Evolutionary conservation across 495 filamentous ascomycete species (phyloP).

Genomic region (Neurospora sp.): DNA sequence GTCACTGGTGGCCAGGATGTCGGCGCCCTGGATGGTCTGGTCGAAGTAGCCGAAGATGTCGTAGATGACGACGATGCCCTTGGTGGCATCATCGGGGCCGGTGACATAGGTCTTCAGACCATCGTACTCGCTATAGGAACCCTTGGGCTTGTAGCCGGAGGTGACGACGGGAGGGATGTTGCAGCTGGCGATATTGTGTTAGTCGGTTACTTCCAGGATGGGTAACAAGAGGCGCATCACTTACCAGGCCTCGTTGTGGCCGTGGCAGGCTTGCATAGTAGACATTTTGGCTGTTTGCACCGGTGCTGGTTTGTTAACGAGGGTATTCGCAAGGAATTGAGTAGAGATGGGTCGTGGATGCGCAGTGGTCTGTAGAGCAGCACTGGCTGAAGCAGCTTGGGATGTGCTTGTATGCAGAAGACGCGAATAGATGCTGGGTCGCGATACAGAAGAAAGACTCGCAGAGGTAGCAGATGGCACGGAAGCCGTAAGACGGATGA

Average conservation of each 20-base stretch:
- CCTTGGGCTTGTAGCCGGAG: constrained; percentile 54
- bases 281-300: constrained; percentile 33
- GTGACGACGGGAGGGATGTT: constrained; percentile 58
- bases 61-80: constrained; percentile 52
- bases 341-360: neutral
- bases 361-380: neutral
- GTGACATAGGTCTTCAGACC: constrained; percentile 66
- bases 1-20: constrained; percentile 53
- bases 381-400: neutral
- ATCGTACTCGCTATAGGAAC: constrained; percentile 50
- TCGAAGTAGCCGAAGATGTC: constrained; percentile 68
- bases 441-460: neutral
- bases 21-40: constrained; percentile 59
- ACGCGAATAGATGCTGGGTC: constrained; percentile 1
- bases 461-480: neutral
- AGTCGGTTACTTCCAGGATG: constrained; percentile 12
- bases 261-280: constrained; percentile 38
- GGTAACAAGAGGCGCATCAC: neutral
- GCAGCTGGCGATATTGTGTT: constrained; percentile 30
- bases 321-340: neutral
- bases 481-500: constrained; percentile 7
- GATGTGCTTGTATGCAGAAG: constrained; percentile 3
- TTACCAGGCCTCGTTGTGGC: constrained; percentile 45
- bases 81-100: constrained; percentile 46
- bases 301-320: neutral